A percentile compares a stretch with the other conserved stretches of the same genome.
phyloP scores from a whole-genome alignment of 371 early-diverging fungal genomes.

The Capillidium rhysosporum region DNA sequence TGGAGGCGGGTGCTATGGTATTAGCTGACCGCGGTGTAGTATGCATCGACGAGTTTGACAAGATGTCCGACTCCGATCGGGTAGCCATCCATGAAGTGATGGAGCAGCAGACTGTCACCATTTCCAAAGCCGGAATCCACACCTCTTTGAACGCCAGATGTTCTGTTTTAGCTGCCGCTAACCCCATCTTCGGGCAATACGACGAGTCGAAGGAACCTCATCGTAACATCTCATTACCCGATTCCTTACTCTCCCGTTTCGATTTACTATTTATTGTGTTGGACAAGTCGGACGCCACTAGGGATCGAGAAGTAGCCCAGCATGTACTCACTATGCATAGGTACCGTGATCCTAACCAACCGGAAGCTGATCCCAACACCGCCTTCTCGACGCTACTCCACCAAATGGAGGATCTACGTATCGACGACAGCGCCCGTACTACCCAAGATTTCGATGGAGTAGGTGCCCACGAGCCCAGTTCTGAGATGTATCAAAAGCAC shows the following conservation, averaged over 20 bases:
- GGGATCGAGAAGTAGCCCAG: conserved; percentile 71
- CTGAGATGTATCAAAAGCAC: conserved; percentile 30
- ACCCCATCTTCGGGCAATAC: conserved; percentile 92
- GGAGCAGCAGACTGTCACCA: conserved; percentile 99
- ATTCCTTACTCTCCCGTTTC: conserved; percentile 93
- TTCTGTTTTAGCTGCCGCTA: conserved; percentile 98
- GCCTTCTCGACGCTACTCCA: not conserved
- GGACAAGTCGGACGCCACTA: conserved; percentile 67
- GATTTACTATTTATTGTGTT: conserved; percentile 96
- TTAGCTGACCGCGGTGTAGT: conserved; percentile 97
- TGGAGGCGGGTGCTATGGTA: conserved; percentile 99
- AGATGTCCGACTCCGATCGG: conserved; percentile 97
- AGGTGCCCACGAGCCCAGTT: conserved; percentile 11
- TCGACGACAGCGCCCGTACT: conserved; percentile 20
- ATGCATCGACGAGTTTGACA: conserved; percentile 99
- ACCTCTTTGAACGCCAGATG: conserved; percentile 97
- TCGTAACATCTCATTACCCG: conserved; percentile 96
- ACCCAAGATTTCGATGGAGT: conserved; percentile 58
- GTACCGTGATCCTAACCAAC: conserved; percentile 56
- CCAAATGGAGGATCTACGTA: not conserved
- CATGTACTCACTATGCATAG: conserved; percentile 90
- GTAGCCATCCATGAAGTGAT: conserved; percentile 99
- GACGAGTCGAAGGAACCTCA: conserved; percentile 58
- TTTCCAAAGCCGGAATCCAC: conserved; percentile 97
- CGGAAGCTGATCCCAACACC: too few relatives aligned